Evolutionary conservation across 2,329 filamentous ascomycete species (phyloP).

Genomic region (Claviceps sp.): DNA sequence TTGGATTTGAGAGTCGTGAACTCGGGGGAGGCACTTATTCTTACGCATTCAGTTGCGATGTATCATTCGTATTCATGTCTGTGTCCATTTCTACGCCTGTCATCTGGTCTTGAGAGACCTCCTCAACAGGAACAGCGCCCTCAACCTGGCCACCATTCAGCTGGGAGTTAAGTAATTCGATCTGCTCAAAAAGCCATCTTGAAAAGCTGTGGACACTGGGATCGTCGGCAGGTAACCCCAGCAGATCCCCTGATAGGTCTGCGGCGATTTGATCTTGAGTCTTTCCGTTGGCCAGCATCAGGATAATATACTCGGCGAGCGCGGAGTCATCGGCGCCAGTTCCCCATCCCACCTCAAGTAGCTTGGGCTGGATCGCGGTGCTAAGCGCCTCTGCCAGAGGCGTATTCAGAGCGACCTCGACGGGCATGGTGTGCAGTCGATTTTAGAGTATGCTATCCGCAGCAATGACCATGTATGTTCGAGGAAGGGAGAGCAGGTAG

Average conservation of each 20-base stretch:
- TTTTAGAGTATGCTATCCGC: not conserved
- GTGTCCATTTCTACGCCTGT: slow-evolving; percentile 44
- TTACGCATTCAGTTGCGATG: slow-evolving; percentile 44
- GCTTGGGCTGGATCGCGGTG: slow-evolving; percentile 72
- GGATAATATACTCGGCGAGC: slow-evolving; percentile 88
- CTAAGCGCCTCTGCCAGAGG: slow-evolving; percentile 77
- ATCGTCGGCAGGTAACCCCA: slow-evolving; percentile 72
- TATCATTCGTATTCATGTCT: slow-evolving; percentile 53
- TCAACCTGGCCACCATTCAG: slow-evolving; percentile 36
- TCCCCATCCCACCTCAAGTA: slow-evolving; percentile 87
- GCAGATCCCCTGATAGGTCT: slow-evolving; percentile 78
- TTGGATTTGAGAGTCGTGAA: not conserved
- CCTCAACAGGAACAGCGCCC: slow-evolving; percentile 14
- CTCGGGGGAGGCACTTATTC: slow-evolving; percentile 16
- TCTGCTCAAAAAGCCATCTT: slow-evolving; percentile 85
- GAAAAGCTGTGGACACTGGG: slow-evolving; percentile 72
- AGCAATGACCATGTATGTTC: not conserved
- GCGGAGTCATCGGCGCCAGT: slow-evolving; percentile 64
- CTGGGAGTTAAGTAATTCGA: slow-evolving; percentile 53
- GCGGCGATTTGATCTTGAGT: slow-evolving; percentile 77
- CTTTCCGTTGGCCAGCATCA: slow-evolving; percentile 95
- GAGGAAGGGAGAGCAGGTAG: not conserved
- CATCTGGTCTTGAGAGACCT: slow-evolving; percentile 22
- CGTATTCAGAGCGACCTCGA: slow-evolving; percentile 64
- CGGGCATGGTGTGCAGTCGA: slow-evolving; percentile 47